Evolutionary conservation across 2,329 filamentous ascomycete genomes (phyloP), one percentile per base, ranked within the genome.

Genomic region (Bipolaris oryzae): DNA sequence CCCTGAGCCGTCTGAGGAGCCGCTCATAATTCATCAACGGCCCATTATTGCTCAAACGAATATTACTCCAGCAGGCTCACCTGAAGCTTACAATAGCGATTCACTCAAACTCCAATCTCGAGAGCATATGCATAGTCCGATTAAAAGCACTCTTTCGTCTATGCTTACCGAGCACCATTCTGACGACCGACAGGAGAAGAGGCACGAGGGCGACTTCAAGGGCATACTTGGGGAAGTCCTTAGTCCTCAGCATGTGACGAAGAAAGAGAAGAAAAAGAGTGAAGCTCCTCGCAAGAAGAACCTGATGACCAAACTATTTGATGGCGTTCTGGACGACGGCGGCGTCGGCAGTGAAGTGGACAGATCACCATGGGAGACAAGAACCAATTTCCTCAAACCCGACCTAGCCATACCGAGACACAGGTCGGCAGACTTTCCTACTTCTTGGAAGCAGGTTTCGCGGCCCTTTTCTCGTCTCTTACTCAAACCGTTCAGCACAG

Each of bases 251-350:
- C 18, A 23, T 35, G 13, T 18, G 3, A 50, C 46, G 39, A 58
- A 53, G 49, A 60, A 58, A 10, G 54, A 50, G 1, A 56, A 53
- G 28, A 52, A 42, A 21, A 66, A 62, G 21, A 62, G 55, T 4
- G 44, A 58, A 15, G 31, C 64, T 28, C 16, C 55, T 5, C 52
- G 60, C 2, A 59, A 53, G 42, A 54, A 52, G 5, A 66, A 66
- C 41, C 62, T 62, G 0, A 58, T 66, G 44, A 61, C 60, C 3
- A 70, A 67, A 34, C 50, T 69, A 7, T 65, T 71, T 41, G 69
- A 71, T 39, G 67, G 55, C 1, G 23, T 41, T 5, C 9, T 28
- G 16, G 25, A 39, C 9, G 55, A 57, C n/a, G 5, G 5, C 21
- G 21, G 5, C 21, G 39, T 25, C 16, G 20, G 34, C 16, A 43